Percentiles rank a stretch among this genome's conserved stretches.
phyloP scores from a whole-genome alignment of 2,329 filamentous ascomycete genomes.

The Aureobasidium sp. region DNA sequence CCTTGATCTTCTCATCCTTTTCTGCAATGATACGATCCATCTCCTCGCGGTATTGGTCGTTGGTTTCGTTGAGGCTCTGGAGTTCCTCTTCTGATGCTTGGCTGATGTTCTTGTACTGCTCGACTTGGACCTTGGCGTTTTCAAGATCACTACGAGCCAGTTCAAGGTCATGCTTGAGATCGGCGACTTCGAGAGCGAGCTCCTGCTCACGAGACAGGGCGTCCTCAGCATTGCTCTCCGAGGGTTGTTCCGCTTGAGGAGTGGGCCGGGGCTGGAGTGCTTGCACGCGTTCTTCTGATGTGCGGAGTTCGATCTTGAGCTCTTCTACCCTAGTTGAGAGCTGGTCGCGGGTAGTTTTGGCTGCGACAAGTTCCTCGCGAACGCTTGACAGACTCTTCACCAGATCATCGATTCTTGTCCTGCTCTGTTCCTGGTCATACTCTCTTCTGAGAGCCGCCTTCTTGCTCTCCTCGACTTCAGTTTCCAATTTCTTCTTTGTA shows the following conservation, averaged over 20 bases:
- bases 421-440: slow-evolving; percentile 78
- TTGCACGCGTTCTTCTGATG: slow-evolving; percentile 78
- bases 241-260: slow-evolving; percentile 43
- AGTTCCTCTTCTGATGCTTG: slow-evolving; percentile 82
- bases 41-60: slow-evolving; percentile 82
- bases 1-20: slow-evolving; percentile 71
- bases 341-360: slow-evolving; percentile 83
- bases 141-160: slow-evolving; percentile 72
- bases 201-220: slow-evolving; percentile 66
- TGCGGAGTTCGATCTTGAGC: slow-evolving; percentile 76
- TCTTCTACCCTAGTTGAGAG: slow-evolving; percentile 84
- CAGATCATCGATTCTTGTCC: slow-evolving; percentile 89
- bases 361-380: slow-evolving; percentile 76
- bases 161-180: slow-evolving; percentile 81
- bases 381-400: slow-evolving; percentile 68
- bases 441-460: slow-evolving; percentile 78
- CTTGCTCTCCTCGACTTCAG: slow-evolving; percentile 77
- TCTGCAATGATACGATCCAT: slow-evolving; percentile 66
- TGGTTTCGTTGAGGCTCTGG: slow-evolving; percentile 66
- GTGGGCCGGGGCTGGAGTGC: slow-evolving; percentile 74
- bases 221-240: slow-evolving; percentile 23
- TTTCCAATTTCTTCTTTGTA: slow-evolving; percentile 73
- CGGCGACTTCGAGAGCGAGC: slow-evolving; percentile 71
- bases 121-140: slow-evolving; percentile 68
- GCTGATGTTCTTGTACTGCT: slow-evolving; percentile 83